phyloP scores from a whole-genome alignment of 306 rosid species.

The Cucurbita maxima region DNA sequence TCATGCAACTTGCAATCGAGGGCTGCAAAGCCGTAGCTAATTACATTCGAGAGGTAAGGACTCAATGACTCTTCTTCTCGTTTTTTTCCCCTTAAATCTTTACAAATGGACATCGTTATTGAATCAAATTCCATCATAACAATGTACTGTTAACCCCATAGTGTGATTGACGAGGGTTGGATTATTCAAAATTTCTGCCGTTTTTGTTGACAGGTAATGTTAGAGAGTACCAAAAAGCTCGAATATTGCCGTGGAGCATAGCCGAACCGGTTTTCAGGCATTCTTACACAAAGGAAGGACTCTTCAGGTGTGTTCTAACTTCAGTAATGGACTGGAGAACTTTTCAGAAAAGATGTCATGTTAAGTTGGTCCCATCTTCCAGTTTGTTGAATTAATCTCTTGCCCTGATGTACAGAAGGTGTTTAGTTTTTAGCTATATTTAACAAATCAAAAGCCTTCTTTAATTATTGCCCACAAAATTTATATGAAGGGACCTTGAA shows the following conservation, averaged over 20 bases:
- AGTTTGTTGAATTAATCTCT: not conserved
- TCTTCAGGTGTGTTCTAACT: not conserved
- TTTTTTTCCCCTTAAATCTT: not conserved
- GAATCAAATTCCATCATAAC: conserved; percentile 6
- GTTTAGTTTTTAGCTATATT: too few species aligned
- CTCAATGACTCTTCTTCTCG: not conserved
- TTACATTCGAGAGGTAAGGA: conserved; percentile 55
- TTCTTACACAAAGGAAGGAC: not conserved
- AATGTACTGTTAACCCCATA: not conserved
- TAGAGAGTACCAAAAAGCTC: conserved; percentile 65
- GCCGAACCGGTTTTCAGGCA: not conserved
- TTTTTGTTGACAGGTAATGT: conserved; percentile 38
- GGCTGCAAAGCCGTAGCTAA: conserved; percentile 94
- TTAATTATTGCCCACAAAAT: too few species aligned
- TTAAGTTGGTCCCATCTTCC: not conserved
- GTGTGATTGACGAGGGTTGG: not conserved
- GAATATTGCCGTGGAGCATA: conserved; percentile 51
- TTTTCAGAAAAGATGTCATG: not conserved
- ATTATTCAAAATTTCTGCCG: not conserved
- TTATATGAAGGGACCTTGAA: too few species aligned
- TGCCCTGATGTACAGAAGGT: not conserved
- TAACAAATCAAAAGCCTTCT: too few species aligned
- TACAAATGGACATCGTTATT: not conserved
- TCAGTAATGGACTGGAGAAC: not conserved
- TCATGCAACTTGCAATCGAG: conserved; percentile 76